Evolutionary conservation across 169 alveolate species (phyloP).

Genomic region (Hammondia hammondi): DNA sequence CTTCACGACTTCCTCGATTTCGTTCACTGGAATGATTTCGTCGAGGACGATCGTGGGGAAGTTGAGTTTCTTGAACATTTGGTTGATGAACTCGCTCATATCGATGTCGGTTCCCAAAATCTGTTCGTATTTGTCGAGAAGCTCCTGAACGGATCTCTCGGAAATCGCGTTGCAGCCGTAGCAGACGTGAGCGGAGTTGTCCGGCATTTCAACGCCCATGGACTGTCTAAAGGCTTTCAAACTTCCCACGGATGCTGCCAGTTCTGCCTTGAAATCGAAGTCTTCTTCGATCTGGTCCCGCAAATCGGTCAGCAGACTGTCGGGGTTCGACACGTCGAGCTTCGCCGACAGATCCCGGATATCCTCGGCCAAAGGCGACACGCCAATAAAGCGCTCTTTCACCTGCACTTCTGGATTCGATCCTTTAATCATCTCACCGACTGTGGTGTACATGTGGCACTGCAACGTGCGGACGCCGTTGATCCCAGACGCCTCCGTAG

Average conservation of each 20-base stretch:
- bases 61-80: background rate
- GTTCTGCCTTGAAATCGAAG: background rate
- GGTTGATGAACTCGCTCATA: background rate
- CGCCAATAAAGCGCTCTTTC: slow-evolving; percentile 20
- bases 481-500: background rate
- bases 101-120: background rate
- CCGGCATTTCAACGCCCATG: background rate
- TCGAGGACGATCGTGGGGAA: slow-evolving; percentile 35
- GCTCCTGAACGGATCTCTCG: background rate
- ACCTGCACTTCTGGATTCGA: background rate
- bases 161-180: slow-evolving; percentile 3
- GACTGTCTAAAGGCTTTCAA: background rate
- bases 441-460: slow-evolving; percentile 34
- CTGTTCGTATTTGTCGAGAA: background rate
- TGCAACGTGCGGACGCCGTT: slow-evolving; percentile 9
- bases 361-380: background rate
- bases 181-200: background rate
- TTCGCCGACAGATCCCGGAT: slow-evolving; percentile 6
- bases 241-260: background rate
- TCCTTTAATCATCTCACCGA: slow-evolving; percentile 18
- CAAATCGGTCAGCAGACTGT: background rate
- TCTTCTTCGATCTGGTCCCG: background rate
- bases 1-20: background rate
- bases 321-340: background rate
- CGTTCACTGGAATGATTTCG: slow-evolving; percentile 16